Percentiles rank a stretch among this genome's conserved stretches.
Evolutionary conservation across 2,329 filamentous ascomycete species (phyloP).

Genomic region (Tolypocladium paradoxum): DNA sequence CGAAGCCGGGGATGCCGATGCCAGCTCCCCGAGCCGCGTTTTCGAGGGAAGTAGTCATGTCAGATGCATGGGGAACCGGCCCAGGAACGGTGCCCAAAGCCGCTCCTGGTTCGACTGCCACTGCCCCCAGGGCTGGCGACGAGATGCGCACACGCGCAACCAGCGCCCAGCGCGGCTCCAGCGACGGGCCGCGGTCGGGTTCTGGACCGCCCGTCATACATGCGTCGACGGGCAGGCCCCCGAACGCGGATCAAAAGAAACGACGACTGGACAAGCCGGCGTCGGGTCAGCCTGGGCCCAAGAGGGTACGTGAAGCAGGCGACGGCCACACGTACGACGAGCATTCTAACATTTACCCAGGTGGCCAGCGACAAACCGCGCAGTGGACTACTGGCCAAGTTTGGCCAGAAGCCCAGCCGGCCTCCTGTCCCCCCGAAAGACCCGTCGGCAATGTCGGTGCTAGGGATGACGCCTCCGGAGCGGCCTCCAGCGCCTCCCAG

Average conservation of each 20-base stretch:
- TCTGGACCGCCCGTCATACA: constrained; percentile 28
- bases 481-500: constrained; percentile 23
- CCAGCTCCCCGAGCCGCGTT: background rate
- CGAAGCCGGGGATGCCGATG: constrained; percentile 15
- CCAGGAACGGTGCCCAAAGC: background rate
- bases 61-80: background rate
- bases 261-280: constrained; percentile 28
- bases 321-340: background rate
- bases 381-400: constrained; percentile 24
- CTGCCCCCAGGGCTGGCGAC: background rate
- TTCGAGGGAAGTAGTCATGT: constrained; percentile 5
- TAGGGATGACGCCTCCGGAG: constrained; percentile 36
- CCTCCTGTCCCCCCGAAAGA: constrained; percentile 27
- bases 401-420: constrained; percentile 18
- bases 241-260: constrained; percentile 25
- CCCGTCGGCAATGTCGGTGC: constrained; percentile 40
- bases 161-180: background rate
- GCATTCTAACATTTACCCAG: constrained; percentile 17
- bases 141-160: background rate
- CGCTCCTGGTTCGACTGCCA: background rate
- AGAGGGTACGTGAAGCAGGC: constrained; percentile 27
- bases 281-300: constrained; percentile 19
- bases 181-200: constrained; percentile 13
- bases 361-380: constrained; percentile 19
- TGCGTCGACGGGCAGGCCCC: constrained; percentile 13